Percentiles rank a stretch among this genome's conserved stretches.
Evolutionary conservation across 2,329 filamentous ascomycete genomes (phyloP).

Genomic region (Drechslera avenae): DNA sequence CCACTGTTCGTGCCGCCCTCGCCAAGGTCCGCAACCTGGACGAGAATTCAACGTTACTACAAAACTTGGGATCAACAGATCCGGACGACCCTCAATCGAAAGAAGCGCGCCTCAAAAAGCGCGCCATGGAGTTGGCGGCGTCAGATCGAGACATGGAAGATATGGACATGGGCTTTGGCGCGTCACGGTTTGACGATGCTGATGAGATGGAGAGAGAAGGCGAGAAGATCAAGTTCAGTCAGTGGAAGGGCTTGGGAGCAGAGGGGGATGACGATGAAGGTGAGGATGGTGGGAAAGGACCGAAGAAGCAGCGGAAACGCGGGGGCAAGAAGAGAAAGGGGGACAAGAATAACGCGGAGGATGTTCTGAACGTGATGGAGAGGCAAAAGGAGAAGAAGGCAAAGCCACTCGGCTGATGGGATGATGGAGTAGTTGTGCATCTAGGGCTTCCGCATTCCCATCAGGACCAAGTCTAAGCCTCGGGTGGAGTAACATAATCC

Average conservation of each 20-base stretch:
- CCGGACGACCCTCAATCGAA: slow-evolving; percentile 54
- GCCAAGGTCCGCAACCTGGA: slow-evolving; percentile 71
- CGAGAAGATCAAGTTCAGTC: slow-evolving; percentile 67
- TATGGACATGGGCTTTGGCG: slow-evolving; percentile 93
- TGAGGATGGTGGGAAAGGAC: slow-evolving; percentile 52
- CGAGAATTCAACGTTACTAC: slow-evolving; percentile 53
- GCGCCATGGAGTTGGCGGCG: slow-evolving; percentile 69
- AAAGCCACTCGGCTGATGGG: slow-evolving; percentile 19
- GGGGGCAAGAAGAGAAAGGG: slow-evolving; percentile 77
- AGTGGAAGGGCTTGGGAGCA: slow-evolving; percentile 63
- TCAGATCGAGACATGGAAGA: slow-evolving; percentile 83
- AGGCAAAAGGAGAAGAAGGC: slow-evolving; percentile 52
- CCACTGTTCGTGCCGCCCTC: slow-evolving; percentile 80
- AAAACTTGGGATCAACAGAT: slow-evolving; percentile 34
- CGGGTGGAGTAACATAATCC: slow-evolving; percentile 23
- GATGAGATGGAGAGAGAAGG: slow-evolving; percentile 72
- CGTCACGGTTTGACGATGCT: slow-evolving; percentile 83
- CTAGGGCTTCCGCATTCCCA: neutral
- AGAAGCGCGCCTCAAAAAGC: slow-evolving; percentile 68
- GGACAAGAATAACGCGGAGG: slow-evolving; percentile 75
- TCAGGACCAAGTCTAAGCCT: slow-evolving; percentile 13
- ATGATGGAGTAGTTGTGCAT: neutral
- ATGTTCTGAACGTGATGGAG: slow-evolving; percentile 82
- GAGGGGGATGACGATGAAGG: slow-evolving; percentile 57
- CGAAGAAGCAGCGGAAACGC: slow-evolving; percentile 69